A percentile compares a stretch with the other conserved stretches of the same genome.
These are phyloP conservation scores for Lizanozyma gosingica DNA, from an alignment of 1,139 yeast species.

Conservation along the genomic window DNA sequence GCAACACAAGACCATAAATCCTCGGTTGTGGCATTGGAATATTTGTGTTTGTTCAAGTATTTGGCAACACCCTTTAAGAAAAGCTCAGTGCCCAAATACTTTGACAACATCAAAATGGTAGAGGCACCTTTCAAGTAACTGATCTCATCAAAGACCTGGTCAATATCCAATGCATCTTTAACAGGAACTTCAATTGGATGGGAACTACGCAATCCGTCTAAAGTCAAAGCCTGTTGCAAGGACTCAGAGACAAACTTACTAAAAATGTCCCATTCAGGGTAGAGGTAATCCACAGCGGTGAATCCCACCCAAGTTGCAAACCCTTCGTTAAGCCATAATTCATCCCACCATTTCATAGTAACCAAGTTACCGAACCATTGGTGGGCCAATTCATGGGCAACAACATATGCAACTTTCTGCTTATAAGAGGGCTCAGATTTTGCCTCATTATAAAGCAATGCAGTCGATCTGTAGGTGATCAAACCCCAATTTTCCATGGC, in stretches of 20 bases:
- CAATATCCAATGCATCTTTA: conserved; percentile 44
- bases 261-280: conserved; percentile 54
- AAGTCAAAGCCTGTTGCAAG: conserved; percentile 41
- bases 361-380: conserved; percentile 60
- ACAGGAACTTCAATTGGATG: conserved; percentile 56
- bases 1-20: conserved; percentile 46
- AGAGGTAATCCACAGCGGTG: conserved; percentile 41
- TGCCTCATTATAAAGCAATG: conserved; percentile 39
- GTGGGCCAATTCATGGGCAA: conserved; percentile 56
- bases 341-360: conserved; percentile 61
- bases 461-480: conserved; percentile 46
- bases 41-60: conserved; percentile 41
- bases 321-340: conserved; percentile 55
- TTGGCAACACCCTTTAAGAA: conserved; percentile 47
- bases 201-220: conserved; percentile 45
- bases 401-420: conserved; percentile 49
- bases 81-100: conserved; percentile 39
- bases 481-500: conserved; percentile 61
- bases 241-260: conserved; percentile 43
- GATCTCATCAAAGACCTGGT: conserved; percentile 49
- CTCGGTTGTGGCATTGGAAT: conserved; percentile 42
- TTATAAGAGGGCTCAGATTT: conserved; percentile 36
- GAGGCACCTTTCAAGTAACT: conserved; percentile 51
- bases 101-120: conserved; percentile 45
- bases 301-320: conserved; percentile 55